Evolutionary conservation across 257 asterid species (phyloP).

Genomic region (Thymus quinquecostatus): DNA sequence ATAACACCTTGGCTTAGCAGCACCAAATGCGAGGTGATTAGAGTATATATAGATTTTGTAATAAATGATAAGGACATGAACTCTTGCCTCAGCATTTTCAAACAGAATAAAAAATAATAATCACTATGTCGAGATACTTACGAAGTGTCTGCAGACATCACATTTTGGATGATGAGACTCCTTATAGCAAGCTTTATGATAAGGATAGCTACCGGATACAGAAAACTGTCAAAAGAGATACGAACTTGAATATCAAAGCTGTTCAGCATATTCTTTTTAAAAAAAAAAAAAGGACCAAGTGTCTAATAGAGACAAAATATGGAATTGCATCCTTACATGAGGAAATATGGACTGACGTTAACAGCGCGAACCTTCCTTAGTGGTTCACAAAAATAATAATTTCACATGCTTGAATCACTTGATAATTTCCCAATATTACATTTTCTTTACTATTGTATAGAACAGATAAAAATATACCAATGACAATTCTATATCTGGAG

Average conservation of each 20-base stretch:
- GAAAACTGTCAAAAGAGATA: conserved; percentile 68
- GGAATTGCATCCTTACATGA: not conserved
- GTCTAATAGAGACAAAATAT: not conserved
- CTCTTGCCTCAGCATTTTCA: not conserved
- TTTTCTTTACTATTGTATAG: no score
- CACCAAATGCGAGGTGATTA: not conserved
- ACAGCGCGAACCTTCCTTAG: no score
- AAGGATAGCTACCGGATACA: conserved; percentile 73
- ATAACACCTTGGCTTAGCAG: not conserved
- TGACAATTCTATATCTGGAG: not conserved
- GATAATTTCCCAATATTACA: no score
- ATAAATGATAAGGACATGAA: not conserved
- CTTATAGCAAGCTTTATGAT: conserved; percentile 91
- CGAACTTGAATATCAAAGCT: conserved; percentile 15
- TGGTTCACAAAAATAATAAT: no score
- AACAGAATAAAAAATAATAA: conserved; percentile 16
- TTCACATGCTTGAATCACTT: no score
- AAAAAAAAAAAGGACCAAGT: not conserved
- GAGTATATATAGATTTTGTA: conserved; percentile 11
- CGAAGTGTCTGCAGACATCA: conserved; percentile 86
- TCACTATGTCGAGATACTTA: conserved; percentile 45
- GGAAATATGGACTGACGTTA: not conserved
- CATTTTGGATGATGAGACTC: conserved; percentile 93
- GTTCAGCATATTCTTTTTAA: not conserved
- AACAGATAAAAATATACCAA: not conserved